phyloP scores from a whole-genome alignment of 192 early-diverging fungal species.

The Podila clonocystis region DNA sequence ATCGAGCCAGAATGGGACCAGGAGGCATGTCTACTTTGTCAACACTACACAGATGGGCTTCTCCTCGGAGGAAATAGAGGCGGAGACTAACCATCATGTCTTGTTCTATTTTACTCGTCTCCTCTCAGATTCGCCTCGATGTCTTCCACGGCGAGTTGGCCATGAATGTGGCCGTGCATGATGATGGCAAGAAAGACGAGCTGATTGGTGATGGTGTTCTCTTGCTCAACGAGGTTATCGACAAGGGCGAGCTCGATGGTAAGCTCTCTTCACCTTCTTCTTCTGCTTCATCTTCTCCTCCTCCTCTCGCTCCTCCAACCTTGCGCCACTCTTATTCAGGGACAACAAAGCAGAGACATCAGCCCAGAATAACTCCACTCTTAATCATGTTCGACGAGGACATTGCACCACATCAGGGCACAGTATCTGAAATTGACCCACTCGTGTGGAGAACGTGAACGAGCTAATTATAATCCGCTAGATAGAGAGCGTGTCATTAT shows the following conservation, averaged over 20 bases:
- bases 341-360: background rate
- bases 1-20: slow-evolving; percentile 51
- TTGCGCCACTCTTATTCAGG: background rate
- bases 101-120: background rate
- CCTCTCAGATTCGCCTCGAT: slow-evolving; percentile 52
- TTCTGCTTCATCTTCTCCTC: no score
- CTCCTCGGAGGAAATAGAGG: background rate
- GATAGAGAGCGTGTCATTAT: no score
- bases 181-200: slow-evolving; percentile 61
- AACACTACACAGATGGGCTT: background rate
- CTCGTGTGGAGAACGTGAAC: no score
- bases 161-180: slow-evolving; percentile 55
- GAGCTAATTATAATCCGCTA: no score
- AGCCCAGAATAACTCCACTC: no score
- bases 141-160: slow-evolving; percentile 56
- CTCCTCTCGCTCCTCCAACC: background rate
- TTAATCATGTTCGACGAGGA: no score
- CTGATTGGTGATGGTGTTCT: slow-evolving; percentile 59
- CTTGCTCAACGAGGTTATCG: slow-evolving; percentile 55
- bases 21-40: slow-evolving; percentile 29
- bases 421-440: no score
- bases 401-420: no score
- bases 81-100: background rate
- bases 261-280: background rate
- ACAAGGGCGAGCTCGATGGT: slow-evolving; percentile 65